Conservation (phyloP, 2,329 filamentous ascomycete genomes). For the Fusarium subglutinans region DNA sequence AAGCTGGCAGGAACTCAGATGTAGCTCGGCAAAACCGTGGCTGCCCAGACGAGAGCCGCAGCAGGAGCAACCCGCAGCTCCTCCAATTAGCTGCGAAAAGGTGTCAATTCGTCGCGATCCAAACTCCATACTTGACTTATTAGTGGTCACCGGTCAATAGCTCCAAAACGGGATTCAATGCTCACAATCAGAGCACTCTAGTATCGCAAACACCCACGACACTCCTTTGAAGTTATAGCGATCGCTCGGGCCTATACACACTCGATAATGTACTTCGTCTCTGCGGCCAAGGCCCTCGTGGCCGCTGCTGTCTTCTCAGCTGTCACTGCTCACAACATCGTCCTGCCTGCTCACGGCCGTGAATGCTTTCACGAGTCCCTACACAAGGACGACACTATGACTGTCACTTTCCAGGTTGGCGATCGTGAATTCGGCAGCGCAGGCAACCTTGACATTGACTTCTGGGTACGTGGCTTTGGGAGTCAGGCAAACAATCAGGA, state of each 20-base stretch:
- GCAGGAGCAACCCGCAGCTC: conserved; percentile 3
- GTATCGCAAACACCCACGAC: conserved; percentile 25
- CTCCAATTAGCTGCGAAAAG: conserved; percentile 39
- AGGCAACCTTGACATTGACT: conserved; percentile 95
- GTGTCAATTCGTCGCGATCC: conserved; percentile 45
- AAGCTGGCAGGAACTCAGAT: conserved; percentile 29
- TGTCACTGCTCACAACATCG: conserved; percentile 90
- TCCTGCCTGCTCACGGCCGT: conserved; percentile 88
- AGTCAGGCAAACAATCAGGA: not conserved
- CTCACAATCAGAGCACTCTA: conserved; percentile 9
- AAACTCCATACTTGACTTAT: conserved; percentile 9
- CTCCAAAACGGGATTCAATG: conserved; percentile 26
- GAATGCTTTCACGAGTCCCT: conserved; percentile 98
- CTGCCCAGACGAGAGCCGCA: conserved; percentile 21
- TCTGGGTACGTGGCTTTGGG: conserved; percentile 76
- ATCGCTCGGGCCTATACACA: conserved; percentile 9
- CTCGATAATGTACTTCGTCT: conserved; percentile 43
- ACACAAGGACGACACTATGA: conserved; percentile 97
- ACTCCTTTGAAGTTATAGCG: conserved; percentile 15
- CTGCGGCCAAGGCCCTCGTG: conserved; percentile 55
- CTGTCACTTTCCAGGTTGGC: conserved; percentile 96
- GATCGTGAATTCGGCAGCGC: conserved; percentile 95
- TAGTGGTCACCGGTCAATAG: conserved; percentile 25
- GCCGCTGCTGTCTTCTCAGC: conserved; percentile 60
- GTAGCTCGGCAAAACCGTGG: conserved; percentile 38